Base-by-base conservation (phyloP, 1,284 basidiomycete genomes). In the Puccinia sorghi region DNA sequence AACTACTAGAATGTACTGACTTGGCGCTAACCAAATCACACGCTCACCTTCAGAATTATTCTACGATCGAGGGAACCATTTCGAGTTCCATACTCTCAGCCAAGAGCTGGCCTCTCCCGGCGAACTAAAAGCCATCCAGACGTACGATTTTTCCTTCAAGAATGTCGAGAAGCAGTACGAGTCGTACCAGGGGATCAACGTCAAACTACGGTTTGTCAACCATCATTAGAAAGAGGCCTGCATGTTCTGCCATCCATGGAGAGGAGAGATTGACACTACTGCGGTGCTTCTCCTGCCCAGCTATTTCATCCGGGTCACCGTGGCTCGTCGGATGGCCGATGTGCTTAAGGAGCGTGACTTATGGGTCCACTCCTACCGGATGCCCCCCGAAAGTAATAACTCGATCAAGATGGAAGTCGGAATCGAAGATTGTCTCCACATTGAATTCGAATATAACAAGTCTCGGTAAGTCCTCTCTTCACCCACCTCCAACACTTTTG, bases 341-440 rank as follows among this genome's bases (percentile, higher is more conserved):
- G 92, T 96, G 8, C 86, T 89, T 72, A 95, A 97, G 85, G 96
- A 99, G 85, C 90, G 88, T 83, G 96, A 98, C 81, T 85, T 98
- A 43, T 99, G 95, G 95, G 97, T 99, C 1, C 96, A 99, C 85
- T 96, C 93, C 12, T 99, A 93, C 87, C 91, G 95, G 54, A 97
- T 97, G 93, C 96, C 96, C 2, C 94, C 96, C 77, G 97, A 99
- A 84, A 92, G 90, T 82, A 98, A 97, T 86, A 96, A 95, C 84
- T 92, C 93, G 46, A 97, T 98, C 87, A 98, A 97, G 88, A 99
- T 99, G 97, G 96, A 99, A 85, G 97, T 99, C 50, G 96, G 96
- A 20, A 98, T 99, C 81, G 96, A 98, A 84, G 96, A 99, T 84
- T 98, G 96, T 85, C 86, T 98, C 82, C 96, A 99, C 85, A 99